A percentile compares a stretch with the other conserved stretches of the same genome.
Evolutionary conservation across 768 basidiomycete genomes (phyloP).

Genomic region (Gautieria morchelliformis): DNA sequence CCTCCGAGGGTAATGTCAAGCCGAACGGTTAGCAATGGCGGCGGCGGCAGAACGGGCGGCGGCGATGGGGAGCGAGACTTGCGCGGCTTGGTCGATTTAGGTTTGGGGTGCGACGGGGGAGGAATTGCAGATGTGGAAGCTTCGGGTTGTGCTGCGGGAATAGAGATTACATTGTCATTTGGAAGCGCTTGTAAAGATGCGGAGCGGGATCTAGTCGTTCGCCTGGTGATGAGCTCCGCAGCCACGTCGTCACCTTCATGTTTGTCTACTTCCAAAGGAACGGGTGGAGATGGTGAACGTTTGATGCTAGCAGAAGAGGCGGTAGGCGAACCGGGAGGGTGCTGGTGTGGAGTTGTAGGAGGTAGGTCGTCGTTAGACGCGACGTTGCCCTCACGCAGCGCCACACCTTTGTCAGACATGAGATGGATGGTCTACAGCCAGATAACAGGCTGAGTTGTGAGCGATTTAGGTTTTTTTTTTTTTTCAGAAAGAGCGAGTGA

Average conservation of each 20-base stretch:
- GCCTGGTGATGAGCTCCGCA: neutral
- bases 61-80: slow-evolving; percentile 46
- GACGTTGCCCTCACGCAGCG: neutral
- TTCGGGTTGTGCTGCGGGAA: slow-evolving; percentile 14
- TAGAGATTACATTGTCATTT: neutral
- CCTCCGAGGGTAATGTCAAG: slow-evolving; percentile 64
- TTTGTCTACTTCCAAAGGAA: neutral
- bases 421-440: neutral
- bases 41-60: slow-evolving; percentile 36
- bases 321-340: neutral
- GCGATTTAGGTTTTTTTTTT: neutral
- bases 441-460: neutral
- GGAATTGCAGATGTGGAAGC: slow-evolving; percentile 19
- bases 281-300: neutral
- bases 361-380: neutral
- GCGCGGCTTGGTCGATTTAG: slow-evolving; percentile 39
- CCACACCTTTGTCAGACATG: slow-evolving; percentile 5
- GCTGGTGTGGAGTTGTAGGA: neutral
- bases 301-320: neutral
- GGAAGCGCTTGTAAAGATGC: slow-evolving; percentile 6
- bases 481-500: neutral
- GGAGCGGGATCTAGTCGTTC: neutral
- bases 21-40: slow-evolving; percentile 53
- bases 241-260: neutral
- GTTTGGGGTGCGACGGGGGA: slow-evolving; percentile 28